Conservation (phyloP, 139 green algal species). For the Mychonastes homosphaera region DNA sequence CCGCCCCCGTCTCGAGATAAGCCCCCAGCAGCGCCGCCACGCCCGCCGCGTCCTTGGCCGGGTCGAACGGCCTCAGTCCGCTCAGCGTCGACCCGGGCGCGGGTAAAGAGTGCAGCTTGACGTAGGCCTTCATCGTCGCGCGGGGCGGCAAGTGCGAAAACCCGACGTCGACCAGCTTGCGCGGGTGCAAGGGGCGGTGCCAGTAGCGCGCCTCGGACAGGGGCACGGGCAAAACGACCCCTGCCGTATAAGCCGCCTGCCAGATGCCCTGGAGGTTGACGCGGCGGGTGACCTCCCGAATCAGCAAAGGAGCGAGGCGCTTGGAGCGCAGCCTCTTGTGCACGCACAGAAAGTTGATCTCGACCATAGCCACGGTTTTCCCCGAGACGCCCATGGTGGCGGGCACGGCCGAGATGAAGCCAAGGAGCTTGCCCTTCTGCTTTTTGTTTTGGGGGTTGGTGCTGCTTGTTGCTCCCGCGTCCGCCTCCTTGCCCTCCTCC, state of each 20-base stretch:
- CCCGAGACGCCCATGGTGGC: slow-evolving; percentile 34
- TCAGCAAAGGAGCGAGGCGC: slow-evolving; percentile 92
- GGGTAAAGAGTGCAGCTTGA: too few relatives aligned
- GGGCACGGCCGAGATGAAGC: slow-evolving; percentile 89
- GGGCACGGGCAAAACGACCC: slow-evolving; percentile 87
- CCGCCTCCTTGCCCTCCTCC: too few relatives aligned
- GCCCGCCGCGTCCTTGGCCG: too few relatives aligned
- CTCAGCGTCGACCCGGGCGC: too few relatives aligned
- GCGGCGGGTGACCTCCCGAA: slow-evolving; percentile 83
- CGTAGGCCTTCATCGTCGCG: background rate
- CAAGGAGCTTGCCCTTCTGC: slow-evolving; percentile 61
- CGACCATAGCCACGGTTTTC: slow-evolving; percentile 56
- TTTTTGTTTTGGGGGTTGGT: too few relatives aligned
- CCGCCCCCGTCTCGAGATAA: too few relatives aligned
- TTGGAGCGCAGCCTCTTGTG: slow-evolving; percentile 97
- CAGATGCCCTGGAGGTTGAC: slow-evolving; percentile 83
- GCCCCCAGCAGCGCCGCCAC: too few relatives aligned
- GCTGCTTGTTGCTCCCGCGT: too few relatives aligned
- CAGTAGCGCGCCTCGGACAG: slow-evolving; percentile 86
- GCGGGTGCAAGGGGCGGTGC: slow-evolving; percentile 89
- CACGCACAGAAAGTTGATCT: slow-evolving; percentile 99
- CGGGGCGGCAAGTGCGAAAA: slow-evolving; percentile 47
- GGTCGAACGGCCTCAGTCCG: too few relatives aligned
- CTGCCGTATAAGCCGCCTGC: slow-evolving; percentile 95
- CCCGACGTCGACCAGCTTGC: slow-evolving; percentile 90